Evolutionary conservation across 345 rosid species (phyloP), one percentile per base, ranked within the genome.

Genomic region (Euphorbia lathyris): DNA sequence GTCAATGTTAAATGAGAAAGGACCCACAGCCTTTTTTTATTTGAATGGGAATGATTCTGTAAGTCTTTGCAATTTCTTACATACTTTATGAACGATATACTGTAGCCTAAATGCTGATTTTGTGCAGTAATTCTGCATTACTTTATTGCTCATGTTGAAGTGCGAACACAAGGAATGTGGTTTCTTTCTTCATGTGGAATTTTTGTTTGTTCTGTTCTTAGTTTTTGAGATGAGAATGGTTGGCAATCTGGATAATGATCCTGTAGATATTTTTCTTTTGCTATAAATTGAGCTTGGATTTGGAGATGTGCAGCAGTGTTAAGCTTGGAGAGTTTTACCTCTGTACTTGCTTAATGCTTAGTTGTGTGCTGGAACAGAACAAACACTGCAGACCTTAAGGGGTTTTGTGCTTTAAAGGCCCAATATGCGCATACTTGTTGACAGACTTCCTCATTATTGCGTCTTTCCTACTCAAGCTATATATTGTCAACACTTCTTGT

Each of bases 1-100:
- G 77, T 87, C 98, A 50, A 93, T 93, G 98, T 84, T 93, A 51
- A 93, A 89, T 83, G 98, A 89, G 91, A 91, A 87, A 83, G 98
- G 98, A 42, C 98, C 98, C 47, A 85, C 97, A 72, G 87, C 94
- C 53, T 93, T 91, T 83, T 93, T 91, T 83, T 97, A 91, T 77
- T 89, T 91, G 77, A 89, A 82, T 34, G 93, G 97, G 67, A 84
- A 71, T 84, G 93, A 91, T 74, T 91, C 96, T 79, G 98, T 94
- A 85, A 89, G 98, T 85, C 60, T 20, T 40, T 73, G 16, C 42
- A 26, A 67, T 32, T 26, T 73, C 63, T 11, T n/a, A 5, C 25
- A 43, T 30, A 30, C 42, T 43, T 36, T 29, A 42, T 25, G 34
- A 17, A 25, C 11, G 26, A 42, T 48, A 42, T 48, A 27, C 58